Conservation (phyloP, 805 yeast species). For the Pichia ethanolica region DNA sequence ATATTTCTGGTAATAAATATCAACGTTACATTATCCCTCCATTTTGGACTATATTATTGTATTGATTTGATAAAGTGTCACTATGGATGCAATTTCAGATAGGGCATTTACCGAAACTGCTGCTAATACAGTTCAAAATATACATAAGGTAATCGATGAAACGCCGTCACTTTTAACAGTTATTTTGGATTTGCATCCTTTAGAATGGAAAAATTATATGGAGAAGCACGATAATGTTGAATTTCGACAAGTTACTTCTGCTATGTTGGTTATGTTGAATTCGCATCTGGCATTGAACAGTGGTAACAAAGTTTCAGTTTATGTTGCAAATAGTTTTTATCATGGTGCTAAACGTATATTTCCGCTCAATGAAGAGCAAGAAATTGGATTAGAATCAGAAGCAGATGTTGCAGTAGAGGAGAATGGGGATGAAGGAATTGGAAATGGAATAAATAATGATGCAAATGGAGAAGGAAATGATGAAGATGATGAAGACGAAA, state of each 20-base stretch:
- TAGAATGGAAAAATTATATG: slow-evolving; percentile 47
- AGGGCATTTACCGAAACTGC: slow-evolving; percentile 35
- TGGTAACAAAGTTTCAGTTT: slow-evolving; percentile 74
- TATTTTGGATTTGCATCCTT: slow-evolving; percentile 69
- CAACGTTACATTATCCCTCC: no score
- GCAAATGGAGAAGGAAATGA: background rate
- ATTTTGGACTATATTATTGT: no score
- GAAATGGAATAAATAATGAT: background rate
- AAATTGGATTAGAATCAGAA: background rate
- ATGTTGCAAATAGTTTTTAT: slow-evolving; percentile 56
- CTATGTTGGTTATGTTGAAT: slow-evolving; percentile 70
- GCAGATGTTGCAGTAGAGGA: no score
- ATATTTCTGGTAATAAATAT: no score
- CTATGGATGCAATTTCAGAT: slow-evolving; percentile 65
- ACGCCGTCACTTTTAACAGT: slow-evolving; percentile 75
- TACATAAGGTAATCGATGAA: slow-evolving; percentile 41
- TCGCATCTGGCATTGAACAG: slow-evolving; percentile 83
- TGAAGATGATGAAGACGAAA: slow-evolving; percentile 1
- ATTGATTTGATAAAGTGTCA: background rate
- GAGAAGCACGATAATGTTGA: slow-evolving; percentile 33
- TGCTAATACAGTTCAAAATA: slow-evolving; percentile 10
- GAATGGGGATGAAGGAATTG: background rate
- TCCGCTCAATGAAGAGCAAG: slow-evolving; percentile 34
- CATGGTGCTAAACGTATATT: slow-evolving; percentile 61
- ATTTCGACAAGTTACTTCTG: slow-evolving; percentile 52